Evolutionary conservation across 768 basidiomycete genomes (phyloP).

Genomic region (Tephrocybe sp.): DNA sequence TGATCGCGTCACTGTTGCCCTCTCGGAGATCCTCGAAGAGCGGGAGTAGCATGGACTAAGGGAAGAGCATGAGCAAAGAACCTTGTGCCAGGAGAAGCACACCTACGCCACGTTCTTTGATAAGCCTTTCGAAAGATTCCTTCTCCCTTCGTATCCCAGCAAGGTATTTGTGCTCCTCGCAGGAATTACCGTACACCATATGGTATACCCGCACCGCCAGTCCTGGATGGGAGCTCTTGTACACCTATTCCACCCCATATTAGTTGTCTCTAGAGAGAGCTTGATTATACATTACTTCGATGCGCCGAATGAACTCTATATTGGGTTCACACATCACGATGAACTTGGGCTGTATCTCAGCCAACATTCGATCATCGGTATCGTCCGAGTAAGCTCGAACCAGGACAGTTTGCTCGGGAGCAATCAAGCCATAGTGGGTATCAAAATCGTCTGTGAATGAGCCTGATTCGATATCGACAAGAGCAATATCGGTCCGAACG

Average conservation of each 20-base stretch:
- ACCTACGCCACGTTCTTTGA: constrained; percentile 88
- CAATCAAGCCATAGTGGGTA: constrained; percentile 74
- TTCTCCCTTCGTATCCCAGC: constrained; percentile 89
- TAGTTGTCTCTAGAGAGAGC: background rate
- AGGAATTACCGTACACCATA: constrained; percentile 90
- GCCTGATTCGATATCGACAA: constrained; percentile 37
- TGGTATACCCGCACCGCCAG: constrained; percentile 89
- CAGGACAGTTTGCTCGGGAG: constrained; percentile 78
- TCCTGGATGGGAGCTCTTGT: constrained; percentile 81
- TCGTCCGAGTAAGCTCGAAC: constrained; percentile 91
- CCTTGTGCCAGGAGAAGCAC: no score
- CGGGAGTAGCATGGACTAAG: constrained; percentile 86
- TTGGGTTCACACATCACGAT: constrained; percentile 96
- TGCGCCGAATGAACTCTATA: constrained; percentile 86
- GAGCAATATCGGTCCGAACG: constrained; percentile 24
- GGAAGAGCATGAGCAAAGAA: background rate
- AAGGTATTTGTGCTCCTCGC: constrained; percentile 95
- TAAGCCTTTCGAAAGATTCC: constrained; percentile 88
- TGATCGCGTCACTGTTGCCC: constrained; percentile 51
- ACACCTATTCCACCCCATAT: constrained; percentile 53
- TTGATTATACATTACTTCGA: constrained; percentile 62
- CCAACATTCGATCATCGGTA: constrained; percentile 84
- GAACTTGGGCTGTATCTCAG: constrained; percentile 87
- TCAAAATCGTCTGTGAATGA: constrained; percentile 63
- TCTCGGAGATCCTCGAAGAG: constrained; percentile 63